phyloP scores from a whole-genome alignment of 148 eudicot species.

The Spergularia marina region DNA sequence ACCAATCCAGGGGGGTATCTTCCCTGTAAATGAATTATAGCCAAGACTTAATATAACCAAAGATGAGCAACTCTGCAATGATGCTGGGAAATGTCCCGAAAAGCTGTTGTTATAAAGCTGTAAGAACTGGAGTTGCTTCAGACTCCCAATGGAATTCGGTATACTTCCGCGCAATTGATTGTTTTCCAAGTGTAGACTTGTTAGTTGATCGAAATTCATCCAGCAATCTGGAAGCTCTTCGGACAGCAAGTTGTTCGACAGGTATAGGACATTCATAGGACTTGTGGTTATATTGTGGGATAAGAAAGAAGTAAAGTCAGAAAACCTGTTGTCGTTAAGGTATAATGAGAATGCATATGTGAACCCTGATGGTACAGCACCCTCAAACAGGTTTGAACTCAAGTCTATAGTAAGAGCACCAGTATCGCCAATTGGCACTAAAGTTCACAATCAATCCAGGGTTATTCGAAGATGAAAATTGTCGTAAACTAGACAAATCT shows the following conservation, averaged over 20 bases:
- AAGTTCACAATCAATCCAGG: slow-evolving; percentile 14
- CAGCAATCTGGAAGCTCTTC: slow-evolving; percentile 28
- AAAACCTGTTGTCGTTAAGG: slow-evolving; percentile 23
- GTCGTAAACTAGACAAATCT: slow-evolving; percentile 21
- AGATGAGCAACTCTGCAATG: background rate
- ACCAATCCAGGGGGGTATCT: slow-evolving; percentile 16
- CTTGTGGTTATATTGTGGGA: slow-evolving; percentile 2
- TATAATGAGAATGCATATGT: background rate
- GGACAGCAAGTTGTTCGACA: slow-evolving; percentile 23
- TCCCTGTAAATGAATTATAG: slow-evolving; percentile 16
- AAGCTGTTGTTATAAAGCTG: slow-evolving; percentile 18
- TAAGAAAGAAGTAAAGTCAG: slow-evolving; percentile 1
- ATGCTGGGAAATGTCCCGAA: background rate
- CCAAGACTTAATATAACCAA: slow-evolving; percentile 4
- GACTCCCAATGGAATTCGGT: slow-evolving; percentile 1
- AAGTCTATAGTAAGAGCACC: no score
- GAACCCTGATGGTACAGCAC: slow-evolving; percentile 21
- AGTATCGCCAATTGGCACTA: slow-evolving; percentile 26
- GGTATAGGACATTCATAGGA: background rate
- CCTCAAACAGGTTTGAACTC: slow-evolving; percentile 23
- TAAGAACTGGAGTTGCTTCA: background rate
- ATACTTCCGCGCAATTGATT: slow-evolving; percentile 2
- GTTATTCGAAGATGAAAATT: slow-evolving; percentile 24
- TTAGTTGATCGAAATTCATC: slow-evolving; percentile 1
- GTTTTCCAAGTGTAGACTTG: slow-evolving; percentile 9